phyloP scores from a whole-genome alignment of 352 stramenopile genomes.

The Thalassiosira mediterranea region DNA sequence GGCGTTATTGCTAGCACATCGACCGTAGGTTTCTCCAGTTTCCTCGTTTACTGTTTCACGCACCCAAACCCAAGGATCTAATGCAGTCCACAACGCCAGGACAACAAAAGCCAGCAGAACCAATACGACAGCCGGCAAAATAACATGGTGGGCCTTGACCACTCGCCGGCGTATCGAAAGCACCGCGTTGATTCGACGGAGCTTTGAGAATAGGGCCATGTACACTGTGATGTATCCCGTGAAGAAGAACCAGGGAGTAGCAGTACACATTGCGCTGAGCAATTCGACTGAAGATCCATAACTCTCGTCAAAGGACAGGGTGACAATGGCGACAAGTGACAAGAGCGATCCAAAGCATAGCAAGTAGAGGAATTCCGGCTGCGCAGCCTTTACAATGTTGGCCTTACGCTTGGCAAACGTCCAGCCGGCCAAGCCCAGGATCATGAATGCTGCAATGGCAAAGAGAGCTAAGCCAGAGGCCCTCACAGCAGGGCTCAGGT shows the following conservation, averaged over 20 bases:
- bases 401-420: slow-evolving; percentile 15
- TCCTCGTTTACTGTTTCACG: slow-evolving; percentile 6
- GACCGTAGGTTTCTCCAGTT: slow-evolving; percentile 9
- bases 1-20: slow-evolving; percentile 4
- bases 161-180: not conserved
- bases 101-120: slow-evolving; percentile 18
- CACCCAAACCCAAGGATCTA: slow-evolving; percentile 1
- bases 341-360: slow-evolving; percentile 10
- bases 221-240: slow-evolving; percentile 25
- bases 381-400: slow-evolving; percentile 7
- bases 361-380: slow-evolving; percentile 21
- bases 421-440: not conserved
- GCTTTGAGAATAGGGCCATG: slow-evolving; percentile 26
- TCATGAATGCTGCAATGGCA: slow-evolving; percentile 5
- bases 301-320: slow-evolving; percentile 26
- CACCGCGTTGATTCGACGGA: not conserved
- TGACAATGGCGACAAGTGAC: slow-evolving; percentile 4
- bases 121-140: slow-evolving; percentile 1
- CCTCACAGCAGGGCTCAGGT: slow-evolving; percentile 2
- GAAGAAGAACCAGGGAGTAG: slow-evolving; percentile 30
- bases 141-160: slow-evolving; percentile 1
- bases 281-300: slow-evolving; percentile 10
- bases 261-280: slow-evolving; percentile 12
- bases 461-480: slow-evolving; percentile 7
- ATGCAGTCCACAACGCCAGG: slow-evolving; percentile 1